phyloP scores from a whole-genome alignment of 2,329 filamentous ascomycete genomes.

The Nothophaeocryptopus gaeumannii region DNA sequence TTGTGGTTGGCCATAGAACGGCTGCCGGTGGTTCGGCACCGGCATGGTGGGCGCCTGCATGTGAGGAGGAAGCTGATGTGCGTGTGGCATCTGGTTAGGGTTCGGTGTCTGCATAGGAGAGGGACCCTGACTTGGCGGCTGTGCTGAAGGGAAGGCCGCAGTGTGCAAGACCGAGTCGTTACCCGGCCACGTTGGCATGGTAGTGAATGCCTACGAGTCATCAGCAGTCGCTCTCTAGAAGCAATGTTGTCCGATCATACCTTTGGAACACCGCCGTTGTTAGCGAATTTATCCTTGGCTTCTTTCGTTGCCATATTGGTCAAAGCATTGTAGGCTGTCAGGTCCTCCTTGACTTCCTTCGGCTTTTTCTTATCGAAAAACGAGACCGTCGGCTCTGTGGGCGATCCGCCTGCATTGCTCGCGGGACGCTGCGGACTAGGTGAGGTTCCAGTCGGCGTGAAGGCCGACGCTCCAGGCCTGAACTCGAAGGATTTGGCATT shows the following conservation, averaged over 20 bases:
- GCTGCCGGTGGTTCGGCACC: conserved; percentile 69
- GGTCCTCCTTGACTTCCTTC: conserved; percentile 64
- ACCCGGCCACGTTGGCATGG: conserved; percentile 78
- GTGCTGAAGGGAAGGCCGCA: conserved; percentile 65
- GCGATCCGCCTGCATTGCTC: conserved; percentile 25
- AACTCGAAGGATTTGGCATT: conserved; percentile 77
- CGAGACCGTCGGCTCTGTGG: conserved; percentile 18
- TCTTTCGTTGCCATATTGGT: conserved; percentile 63
- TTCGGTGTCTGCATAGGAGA: conserved; percentile 61
- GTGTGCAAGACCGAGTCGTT: conserved; percentile 45
- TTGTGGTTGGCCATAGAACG: conserved; percentile 74
- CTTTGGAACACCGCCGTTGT: conserved; percentile 73
- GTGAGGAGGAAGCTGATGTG: conserved; percentile 79
- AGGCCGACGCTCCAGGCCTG: conserved; percentile 73
- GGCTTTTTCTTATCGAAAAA: conserved; percentile 30
- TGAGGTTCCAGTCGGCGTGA: conserved; percentile 77
- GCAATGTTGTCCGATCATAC: too few species aligned
- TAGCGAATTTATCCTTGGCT: conserved; percentile 60
- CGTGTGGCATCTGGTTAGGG: conserved; percentile 69
- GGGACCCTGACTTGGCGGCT: conserved; percentile 56
- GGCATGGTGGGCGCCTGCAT: conserved; percentile 68
- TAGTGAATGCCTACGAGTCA: conserved; percentile 61
- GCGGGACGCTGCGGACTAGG: conserved; percentile 56
- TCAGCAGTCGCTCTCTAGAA: too few species aligned
- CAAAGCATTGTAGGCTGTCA: conserved; percentile 53